phyloP scores from a whole-genome alignment of 805 yeast species.

The Kurtzmaniella cleridarum region DNA sequence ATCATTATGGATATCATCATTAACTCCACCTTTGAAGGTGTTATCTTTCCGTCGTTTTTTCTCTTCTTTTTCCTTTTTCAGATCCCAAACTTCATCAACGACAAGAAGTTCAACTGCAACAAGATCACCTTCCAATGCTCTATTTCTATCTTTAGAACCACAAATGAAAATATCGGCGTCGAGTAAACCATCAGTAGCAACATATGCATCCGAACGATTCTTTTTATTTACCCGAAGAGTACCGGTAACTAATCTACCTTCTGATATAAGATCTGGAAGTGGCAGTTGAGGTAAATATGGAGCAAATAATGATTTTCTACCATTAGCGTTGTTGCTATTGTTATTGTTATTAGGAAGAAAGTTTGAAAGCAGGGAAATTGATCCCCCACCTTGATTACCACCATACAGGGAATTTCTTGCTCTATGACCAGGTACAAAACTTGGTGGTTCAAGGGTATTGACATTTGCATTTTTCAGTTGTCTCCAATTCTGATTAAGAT shows the following conservation, averaged over 20 bases:
- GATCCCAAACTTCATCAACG: constrained; percentile 97
- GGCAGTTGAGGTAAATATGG: constrained; percentile 94
- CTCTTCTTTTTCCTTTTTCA: constrained; percentile 94
- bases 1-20: constrained; percentile 74
- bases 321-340: constrained; percentile 32
- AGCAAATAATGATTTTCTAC: constrained; percentile 81
- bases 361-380: constrained; percentile 44
- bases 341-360: constrained; percentile 25
- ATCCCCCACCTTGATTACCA: constrained; percentile 36
- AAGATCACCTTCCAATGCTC: constrained; percentile 94
- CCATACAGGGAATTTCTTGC: constrained; percentile 63
- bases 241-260: constrained; percentile 90
- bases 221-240: constrained; percentile 90
- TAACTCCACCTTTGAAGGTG: constrained; percentile 35
- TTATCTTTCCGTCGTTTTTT: constrained; percentile 84
- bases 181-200: constrained; percentile 90
- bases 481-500: constrained; percentile 63
- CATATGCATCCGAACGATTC: constrained; percentile 96
- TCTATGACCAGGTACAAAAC: constrained; percentile 75
- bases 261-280: constrained; percentile 80
- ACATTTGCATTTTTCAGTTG: constrained; percentile 1
- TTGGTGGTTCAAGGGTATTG: constrained; percentile 32
- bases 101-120: constrained; percentile 93
- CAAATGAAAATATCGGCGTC: constrained; percentile 97
- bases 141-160: constrained; percentile 96